phyloP scores from a whole-genome alignment of 257 asterid genomes.

The Solanum pinnatisectum region DNA sequence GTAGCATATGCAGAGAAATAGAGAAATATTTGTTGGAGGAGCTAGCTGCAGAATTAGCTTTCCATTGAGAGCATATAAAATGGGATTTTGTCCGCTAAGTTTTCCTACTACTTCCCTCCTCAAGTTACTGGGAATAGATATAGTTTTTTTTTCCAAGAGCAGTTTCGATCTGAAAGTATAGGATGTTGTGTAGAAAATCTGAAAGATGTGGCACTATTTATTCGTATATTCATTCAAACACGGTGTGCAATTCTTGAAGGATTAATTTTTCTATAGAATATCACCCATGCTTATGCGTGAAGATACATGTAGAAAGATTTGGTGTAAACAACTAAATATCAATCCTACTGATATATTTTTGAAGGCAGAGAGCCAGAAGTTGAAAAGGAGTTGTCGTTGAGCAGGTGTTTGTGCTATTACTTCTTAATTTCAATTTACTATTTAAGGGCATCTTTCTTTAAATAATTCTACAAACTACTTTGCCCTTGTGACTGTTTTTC shows the following conservation, averaged over 20 bases:
- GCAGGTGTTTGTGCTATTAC: neutral
- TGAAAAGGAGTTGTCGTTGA: neutral
- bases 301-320: neutral
- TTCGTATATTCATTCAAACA: neutral
- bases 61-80: neutral
- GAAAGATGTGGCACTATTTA: neutral
- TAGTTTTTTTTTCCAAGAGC: neutral
- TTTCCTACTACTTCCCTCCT: neutral
- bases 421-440: neutral
- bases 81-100: neutral
- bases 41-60: conserved; percentile 39
- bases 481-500: neutral
- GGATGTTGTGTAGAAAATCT: neutral
- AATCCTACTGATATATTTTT: neutral
- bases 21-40: conserved; percentile 50
- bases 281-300: neutral
- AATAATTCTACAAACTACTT: neutral
- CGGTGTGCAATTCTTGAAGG: neutral
- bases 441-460: neutral
- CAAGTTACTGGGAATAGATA: neutral
- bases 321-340: neutral
- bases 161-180: neutral
- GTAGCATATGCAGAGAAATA: conserved; percentile 46
- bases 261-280: neutral
- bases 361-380: neutral